Evolutionary conservation across 2,329 filamentous ascomycete species (phyloP), one percentile per base, ranked within the genome.

Genomic region (Hypoxylon sp.): DNA sequence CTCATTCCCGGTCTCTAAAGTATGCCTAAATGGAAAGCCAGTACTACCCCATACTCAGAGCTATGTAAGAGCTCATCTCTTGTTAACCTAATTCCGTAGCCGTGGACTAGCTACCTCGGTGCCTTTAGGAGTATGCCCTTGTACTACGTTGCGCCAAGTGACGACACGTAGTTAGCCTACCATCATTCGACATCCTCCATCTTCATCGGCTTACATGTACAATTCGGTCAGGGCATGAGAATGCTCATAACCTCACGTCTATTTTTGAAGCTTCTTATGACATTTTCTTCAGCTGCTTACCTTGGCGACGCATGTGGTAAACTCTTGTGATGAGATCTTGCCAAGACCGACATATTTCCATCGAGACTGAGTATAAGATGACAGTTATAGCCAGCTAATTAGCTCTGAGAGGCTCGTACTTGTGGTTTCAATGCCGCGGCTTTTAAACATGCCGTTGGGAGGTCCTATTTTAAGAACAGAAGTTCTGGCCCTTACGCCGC

Each of bases 321-420:
- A 3, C 17, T 11, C 17, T 11, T 11, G 21, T 11, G 11, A 8
- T n/a, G 13, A n/a, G 24, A 17, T n/a, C 21, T 50, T 29, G 8
- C 21, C 27, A 50, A 29, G 46, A 11, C 46, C 24, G 46, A 29
- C 27, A 11, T 50, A 50, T 50, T 27, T 29, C 46, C 46, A 27
- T 24, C 19, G 8, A 15, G 19, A 27, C 37, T 42, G 44, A 48
- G 44, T 24, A 27, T 48, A 27, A 31, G 24, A 44, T 44, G 39
- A 44, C 17, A 44, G 2, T 42, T 44, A 44, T 21, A 21, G 4
- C 11, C 15, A 11, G 17, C 11, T 11, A 8, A 21, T 17, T 21
- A 10, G 39, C 7, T 21, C n/a, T 5, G 6, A 44, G n/a, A 21
- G 7, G 8, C 39, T 21, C 17, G n/a, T 44, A 19, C 39, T 7